A percentile compares a stretch with the other conserved stretches of the same genome.
These are phyloP conservation scores for Naganishia randhawae DNA, from an alignment of 768 basidiomycete genomes.

Conservation along the genomic window DNA sequence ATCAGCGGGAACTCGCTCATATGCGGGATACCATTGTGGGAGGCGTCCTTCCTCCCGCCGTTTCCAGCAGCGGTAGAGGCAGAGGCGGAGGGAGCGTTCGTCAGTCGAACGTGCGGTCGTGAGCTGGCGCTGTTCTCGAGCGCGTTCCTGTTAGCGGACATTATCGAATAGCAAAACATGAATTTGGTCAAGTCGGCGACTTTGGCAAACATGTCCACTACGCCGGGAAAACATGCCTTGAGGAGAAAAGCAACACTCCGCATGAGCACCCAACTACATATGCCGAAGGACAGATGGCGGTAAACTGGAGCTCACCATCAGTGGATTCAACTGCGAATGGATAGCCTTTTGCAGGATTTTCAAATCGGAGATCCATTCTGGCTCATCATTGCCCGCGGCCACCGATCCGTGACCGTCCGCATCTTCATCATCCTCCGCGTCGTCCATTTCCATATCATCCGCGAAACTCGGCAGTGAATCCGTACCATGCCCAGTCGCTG, in stretches of 20 bases:
- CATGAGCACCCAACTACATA: background rate
- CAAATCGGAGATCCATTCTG: conserved; percentile 82
- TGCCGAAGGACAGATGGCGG: no score
- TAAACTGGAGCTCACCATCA: conserved; percentile 79
- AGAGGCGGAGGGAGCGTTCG: no score
- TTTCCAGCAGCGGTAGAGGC: background rate
- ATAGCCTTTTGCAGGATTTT: conserved; percentile 74
- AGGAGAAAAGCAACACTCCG: no score
- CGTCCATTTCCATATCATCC: conserved; percentile 43
- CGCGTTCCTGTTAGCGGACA: conserved; percentile 71
- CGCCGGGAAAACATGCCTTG: conserved; percentile 82
- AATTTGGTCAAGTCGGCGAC: conserved; percentile 86
- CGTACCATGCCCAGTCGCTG: conserved; percentile 5
- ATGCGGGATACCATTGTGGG: conserved; percentile 20
- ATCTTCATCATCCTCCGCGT: conserved; percentile 33
- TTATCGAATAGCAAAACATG: conserved; percentile 86
- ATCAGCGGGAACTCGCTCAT: conserved; percentile 34
- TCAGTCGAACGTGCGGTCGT: conserved; percentile 16
- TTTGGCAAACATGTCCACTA: conserved; percentile 89
- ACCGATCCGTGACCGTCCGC: conserved; percentile 25
- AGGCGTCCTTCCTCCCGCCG: conserved; percentile 8
- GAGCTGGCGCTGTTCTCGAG: conserved; percentile 34
- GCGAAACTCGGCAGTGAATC: conserved; percentile 25
- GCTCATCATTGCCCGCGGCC: conserved; percentile 8
- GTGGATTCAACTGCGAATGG: conserved; percentile 76